A percentile compares a stretch with the other conserved stretches of the same genome.
Conservation (phyloP, 805 yeast species). For the Pichia heedii region DNA sequence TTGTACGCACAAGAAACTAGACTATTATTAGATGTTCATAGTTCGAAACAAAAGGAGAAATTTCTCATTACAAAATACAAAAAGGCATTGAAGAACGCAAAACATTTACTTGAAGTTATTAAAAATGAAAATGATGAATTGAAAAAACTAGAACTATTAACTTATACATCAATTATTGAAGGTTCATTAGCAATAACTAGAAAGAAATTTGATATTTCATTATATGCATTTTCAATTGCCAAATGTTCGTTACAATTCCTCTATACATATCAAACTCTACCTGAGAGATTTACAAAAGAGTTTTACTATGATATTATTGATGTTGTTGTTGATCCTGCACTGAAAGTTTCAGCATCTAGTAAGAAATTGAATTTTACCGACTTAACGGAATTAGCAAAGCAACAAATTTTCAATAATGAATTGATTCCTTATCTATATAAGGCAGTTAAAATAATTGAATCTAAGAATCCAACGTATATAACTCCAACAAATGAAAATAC, state of each 20-base stretch:
- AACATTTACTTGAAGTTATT: constrained; percentile 34
- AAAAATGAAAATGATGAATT: constrained; percentile 30
- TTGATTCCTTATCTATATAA: constrained; percentile 27
- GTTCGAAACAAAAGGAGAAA: constrained; percentile 37
- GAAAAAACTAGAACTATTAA: constrained; percentile 26
- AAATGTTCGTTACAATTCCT: constrained; percentile 53
- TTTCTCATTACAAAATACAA: constrained; percentile 59
- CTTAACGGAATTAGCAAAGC: constrained; percentile 40
- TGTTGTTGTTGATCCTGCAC: constrained; percentile 55
- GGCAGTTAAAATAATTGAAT: constrained; percentile 29
- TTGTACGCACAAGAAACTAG: constrained; percentile 60
- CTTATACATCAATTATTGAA: constrained; percentile 28
- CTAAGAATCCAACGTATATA: constrained; percentile 31
- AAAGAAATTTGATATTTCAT: constrained; percentile 48
- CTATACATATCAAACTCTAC: constrained; percentile 22
- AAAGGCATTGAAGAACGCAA: constrained; percentile 42
- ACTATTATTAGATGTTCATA: constrained; percentile 43
- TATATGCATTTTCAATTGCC: constrained; percentile 47
- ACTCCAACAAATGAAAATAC: constrained; percentile 18
- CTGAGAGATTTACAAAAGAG: constrained; percentile 23
- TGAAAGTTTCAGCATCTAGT: constrained; percentile 28
- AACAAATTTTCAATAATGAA: constrained; percentile 25
- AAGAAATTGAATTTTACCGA: constrained; percentile 31
- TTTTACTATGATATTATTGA: constrained; percentile 49
- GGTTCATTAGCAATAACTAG: constrained; percentile 39